Conservation (phyloP, 768 basidiomycete species). For the Scleroderma citrinum region DNA sequence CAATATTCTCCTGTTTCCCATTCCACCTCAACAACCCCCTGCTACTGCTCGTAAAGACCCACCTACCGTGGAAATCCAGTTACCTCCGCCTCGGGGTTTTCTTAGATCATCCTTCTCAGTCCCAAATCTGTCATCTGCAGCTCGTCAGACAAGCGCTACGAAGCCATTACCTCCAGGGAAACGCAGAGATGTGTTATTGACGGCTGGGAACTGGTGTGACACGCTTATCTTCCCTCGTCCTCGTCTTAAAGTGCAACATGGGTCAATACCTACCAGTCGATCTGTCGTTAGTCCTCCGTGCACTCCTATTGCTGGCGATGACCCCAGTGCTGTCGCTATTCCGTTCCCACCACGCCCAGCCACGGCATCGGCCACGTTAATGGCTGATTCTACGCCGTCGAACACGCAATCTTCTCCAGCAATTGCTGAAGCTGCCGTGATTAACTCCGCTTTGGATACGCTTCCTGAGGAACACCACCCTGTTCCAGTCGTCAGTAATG, state of each 20-base stretch:
- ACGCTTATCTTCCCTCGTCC: constrained; percentile 73
- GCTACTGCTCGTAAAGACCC: background rate
- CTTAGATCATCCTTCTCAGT: constrained; percentile 59
- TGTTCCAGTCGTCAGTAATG: background rate
- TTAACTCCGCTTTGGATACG: constrained; percentile 14
- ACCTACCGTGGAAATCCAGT: background rate
- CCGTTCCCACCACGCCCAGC: constrained; percentile 15
- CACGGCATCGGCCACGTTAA: constrained; percentile 9
- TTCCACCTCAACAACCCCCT: background rate
- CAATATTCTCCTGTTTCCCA: constrained; percentile 4
- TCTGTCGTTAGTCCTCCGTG: constrained; percentile 46
- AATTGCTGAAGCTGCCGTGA: background rate
- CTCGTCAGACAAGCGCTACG: constrained; percentile 10
- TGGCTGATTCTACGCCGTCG: constrained; percentile 4
- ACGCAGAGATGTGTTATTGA: constrained; percentile 59
- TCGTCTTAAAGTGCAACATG: constrained; percentile 50
- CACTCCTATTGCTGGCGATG: constrained; percentile 32
- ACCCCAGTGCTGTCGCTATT: constrained; percentile 3
- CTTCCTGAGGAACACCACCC: constrained; percentile 11
- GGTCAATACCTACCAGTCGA: constrained; percentile 15
- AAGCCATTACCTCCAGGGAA: constrained; percentile 27
- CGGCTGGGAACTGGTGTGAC: constrained; percentile 79
- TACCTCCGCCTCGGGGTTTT: background rate
- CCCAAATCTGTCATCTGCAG: constrained; percentile 47
- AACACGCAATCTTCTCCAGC: background rate